Evolutionary conservation across 257 asterid species (phyloP), one percentile per base, ranked within the genome.

Genomic region (Penstemon davidsonii): DNA sequence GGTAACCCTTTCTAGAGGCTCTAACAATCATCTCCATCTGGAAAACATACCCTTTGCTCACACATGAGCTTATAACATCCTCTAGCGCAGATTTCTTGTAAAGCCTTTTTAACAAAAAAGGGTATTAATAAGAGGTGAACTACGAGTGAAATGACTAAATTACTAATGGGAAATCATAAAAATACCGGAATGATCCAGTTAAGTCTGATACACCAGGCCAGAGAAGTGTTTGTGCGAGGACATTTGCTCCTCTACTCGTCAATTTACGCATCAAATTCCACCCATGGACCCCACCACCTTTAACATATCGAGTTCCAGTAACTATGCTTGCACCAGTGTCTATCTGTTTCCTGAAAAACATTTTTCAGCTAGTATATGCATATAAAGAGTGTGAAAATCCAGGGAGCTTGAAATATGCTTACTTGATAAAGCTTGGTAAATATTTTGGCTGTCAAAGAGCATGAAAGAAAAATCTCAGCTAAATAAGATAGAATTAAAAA

Each of bases 161-260:
- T 5, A 59, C 55, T 50, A 55, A 39, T 44, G 40, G 65, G 68
- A 61, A 40, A 40, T 55, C 56, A 79, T 71, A 66, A 55, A 25
- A 38, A 68, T 86, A 94, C 97, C 99, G 92, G 86, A 91, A 94
- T 13, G 97, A 94, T 68, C 99, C 99, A 69, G 99, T 94, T 66
- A 94, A 82, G 80, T 91, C 99, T 10, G 99, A 91, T 67, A 91
- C 99, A 76, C 99, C 97, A 19, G 97, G 99, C 99, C 99, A 91
- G 67, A 94, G 96, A 56, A 94, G 75, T n/a, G 99, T 94, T 60
- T 91, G 99, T 51, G 97, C 97, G 64, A 94, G 99, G 66, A 94
- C 96, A 77, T 94, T 94, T 65, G 99, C 99, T 57, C 99, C 97
- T 73, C 99, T 91, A 82, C 99, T 94, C 3, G 99, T 94, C 86